A percentile compares a stretch with the other conserved stretches of the same genome.
phyloP scores from a whole-genome alignment of 208 protist species.

The Endotrypanum monterogeii region DNA sequence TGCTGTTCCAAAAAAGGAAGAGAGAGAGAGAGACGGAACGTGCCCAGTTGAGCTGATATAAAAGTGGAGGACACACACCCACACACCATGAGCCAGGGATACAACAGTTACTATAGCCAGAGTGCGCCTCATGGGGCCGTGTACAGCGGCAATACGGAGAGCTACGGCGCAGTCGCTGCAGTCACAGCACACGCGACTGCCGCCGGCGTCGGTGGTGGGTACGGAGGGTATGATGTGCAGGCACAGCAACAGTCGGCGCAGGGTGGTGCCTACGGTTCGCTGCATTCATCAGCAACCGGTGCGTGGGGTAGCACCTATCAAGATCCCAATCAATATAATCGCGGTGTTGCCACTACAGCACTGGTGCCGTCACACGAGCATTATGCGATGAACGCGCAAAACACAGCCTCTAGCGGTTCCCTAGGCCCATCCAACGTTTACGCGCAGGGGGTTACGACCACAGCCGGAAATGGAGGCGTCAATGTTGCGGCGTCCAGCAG shows the following conservation, averaged over 20 bases:
- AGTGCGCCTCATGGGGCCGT: background rate
- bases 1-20: too few species aligned
- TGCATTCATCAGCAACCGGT: background rate
- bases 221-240: slow-evolving; percentile 4
- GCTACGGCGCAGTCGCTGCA: slow-evolving; percentile 1
- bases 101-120: slow-evolving; percentile 23
- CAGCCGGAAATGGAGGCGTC: background rate
- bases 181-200: background rate
- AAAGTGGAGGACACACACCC: too few species aligned
- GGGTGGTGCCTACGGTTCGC: background rate
- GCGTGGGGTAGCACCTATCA: slow-evolving; percentile 6
- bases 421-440: background rate
- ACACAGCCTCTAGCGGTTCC: background rate
- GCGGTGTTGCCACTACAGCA: slow-evolving; percentile 4
- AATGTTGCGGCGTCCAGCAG: background rate
- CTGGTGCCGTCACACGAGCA: background rate
- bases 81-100: slow-evolving; percentile 7
- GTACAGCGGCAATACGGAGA: slow-evolving; percentile 1
- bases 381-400: background rate
- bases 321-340: background rate
- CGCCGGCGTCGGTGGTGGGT: background rate
- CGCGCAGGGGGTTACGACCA: background rate
- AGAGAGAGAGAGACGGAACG: too few species aligned
- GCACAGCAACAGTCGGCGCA: background rate
- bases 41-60: too few species aligned